phyloP scores from a whole-genome alignment of 1,139 yeast genomes.

The Candida sp. region DNA sequence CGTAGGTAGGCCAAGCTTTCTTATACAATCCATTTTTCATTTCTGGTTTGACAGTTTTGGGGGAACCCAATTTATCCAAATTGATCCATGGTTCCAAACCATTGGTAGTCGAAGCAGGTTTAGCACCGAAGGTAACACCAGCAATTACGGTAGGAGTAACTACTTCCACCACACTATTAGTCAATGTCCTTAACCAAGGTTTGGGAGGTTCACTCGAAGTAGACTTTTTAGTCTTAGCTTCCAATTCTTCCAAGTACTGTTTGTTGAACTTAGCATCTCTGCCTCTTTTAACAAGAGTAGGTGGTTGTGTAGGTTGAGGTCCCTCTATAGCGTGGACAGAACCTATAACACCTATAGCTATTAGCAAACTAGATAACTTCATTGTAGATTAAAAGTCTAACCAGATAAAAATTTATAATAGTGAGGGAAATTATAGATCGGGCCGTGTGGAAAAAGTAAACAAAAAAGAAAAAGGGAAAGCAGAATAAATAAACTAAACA shows the following conservation, averaged over 20 bases:
- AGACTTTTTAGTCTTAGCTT: constrained; percentile 9
- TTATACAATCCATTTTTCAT: constrained; percentile 67
- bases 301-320: constrained; percentile 7
- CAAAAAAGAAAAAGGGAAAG: too few species aligned
- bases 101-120: constrained; percentile 63
- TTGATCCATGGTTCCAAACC: constrained; percentile 83
- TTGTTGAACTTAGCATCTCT: constrained; percentile 40
- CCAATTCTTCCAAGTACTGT: constrained; percentile 30
- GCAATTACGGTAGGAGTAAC: constrained; percentile 81
- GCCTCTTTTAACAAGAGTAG: constrained; percentile 23
- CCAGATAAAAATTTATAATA: too few species aligned
- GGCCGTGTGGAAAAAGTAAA: too few species aligned
- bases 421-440: too few species aligned
- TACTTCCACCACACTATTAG: constrained; percentile 51
- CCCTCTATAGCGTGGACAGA: constrained; percentile 9
- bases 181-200: constrained; percentile 77
- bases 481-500: too few species aligned
- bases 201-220: constrained; percentile 26
- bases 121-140: constrained; percentile 76
- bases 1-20: constrained; percentile 67
- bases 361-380: constrained; percentile 8
- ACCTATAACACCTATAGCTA: constrained; percentile 8
- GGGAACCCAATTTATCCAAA: constrained; percentile 72
- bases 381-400: neutral
- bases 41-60: constrained; percentile 74